Conservation (phyloP, 164 flowering plant genomes). For the Stephania japonica region DNA sequence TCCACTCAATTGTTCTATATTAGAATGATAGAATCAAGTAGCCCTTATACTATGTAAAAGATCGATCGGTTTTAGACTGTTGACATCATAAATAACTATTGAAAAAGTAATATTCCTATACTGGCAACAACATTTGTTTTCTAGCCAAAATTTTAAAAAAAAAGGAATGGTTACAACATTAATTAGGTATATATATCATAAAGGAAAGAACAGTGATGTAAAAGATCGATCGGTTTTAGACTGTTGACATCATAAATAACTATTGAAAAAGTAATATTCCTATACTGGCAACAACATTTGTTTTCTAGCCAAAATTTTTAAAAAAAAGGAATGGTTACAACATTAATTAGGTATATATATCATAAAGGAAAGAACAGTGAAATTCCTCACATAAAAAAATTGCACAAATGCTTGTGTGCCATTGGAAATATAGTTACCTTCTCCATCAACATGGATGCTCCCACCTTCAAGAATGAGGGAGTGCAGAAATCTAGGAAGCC, state of each 20-base stretch:
- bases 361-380: background rate
- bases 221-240: background rate
- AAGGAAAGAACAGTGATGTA: background rate
- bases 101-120: background rate
- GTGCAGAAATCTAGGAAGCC: constrained; percentile 64
- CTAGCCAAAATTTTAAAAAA: background rate
- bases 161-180: background rate
- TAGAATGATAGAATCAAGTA: background rate
- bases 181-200: background rate
- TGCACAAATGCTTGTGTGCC: background rate
- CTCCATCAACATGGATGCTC: constrained; percentile 98
- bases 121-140: background rate
- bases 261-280: background rate
- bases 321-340: background rate
- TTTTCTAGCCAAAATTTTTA: background rate
- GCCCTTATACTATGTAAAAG: background rate
- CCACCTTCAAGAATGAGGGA: constrained; percentile 91
- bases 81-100: background rate
- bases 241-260: background rate
- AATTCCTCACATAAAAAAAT: background rate
- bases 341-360: background rate
- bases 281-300: background rate
- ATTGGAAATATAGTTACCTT: constrained; percentile 30
- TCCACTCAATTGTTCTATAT: too few relatives aligned
- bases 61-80: background rate